These are phyloP conservation scores for Wickerhamiella sergipiensis DNA, from an alignment of 805 yeast genomes.

Conservation along the genomic window DNA sequence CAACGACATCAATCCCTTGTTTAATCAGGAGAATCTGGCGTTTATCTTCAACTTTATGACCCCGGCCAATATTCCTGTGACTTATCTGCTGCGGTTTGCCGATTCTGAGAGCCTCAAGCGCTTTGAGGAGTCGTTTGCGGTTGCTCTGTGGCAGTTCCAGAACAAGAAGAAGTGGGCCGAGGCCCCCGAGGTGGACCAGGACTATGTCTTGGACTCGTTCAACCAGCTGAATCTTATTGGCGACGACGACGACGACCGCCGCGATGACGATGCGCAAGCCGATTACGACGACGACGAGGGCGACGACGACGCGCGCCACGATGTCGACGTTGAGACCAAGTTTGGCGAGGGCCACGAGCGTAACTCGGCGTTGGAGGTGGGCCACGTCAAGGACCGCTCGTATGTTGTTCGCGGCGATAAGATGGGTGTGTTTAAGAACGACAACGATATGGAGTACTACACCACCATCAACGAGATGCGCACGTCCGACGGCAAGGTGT, in stretches of 20 bases:
- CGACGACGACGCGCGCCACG: constrained; percentile 22
- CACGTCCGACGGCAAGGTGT: constrained; percentile 34
- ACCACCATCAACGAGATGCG: constrained; percentile 55
- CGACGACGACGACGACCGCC: constrained; percentile 24
- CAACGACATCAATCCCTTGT: constrained; percentile 49
- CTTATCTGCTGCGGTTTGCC: constrained; percentile 51
- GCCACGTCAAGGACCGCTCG: constrained; percentile 55
- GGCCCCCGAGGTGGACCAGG: constrained; percentile 32
- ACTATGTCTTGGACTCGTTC: constrained; percentile 45
- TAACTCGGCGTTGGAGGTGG: constrained; percentile 59
- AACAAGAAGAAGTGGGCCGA: constrained; percentile 39
- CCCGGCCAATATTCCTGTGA: constrained; percentile 30
- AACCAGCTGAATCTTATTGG: constrained; percentile 11
- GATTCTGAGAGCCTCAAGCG: constrained; percentile 28
- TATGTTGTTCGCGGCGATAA: constrained; percentile 69
- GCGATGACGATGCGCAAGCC: constrained; percentile 24
- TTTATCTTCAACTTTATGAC: constrained; percentile 52
- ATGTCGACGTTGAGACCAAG: constrained; percentile 16
- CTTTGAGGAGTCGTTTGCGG: constrained; percentile 42
- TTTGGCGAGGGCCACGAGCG: constrained; percentile 21
- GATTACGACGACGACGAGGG: constrained; percentile 25
- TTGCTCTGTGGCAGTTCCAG: constrained; percentile 46
- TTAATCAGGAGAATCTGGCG: constrained; percentile 40
- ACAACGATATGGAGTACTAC: constrained; percentile 39
- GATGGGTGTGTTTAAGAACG: constrained; percentile 65